Conservation (phyloP, 805 yeast genomes). For the Schwanniomyces pseudopolymorphus region DNA sequence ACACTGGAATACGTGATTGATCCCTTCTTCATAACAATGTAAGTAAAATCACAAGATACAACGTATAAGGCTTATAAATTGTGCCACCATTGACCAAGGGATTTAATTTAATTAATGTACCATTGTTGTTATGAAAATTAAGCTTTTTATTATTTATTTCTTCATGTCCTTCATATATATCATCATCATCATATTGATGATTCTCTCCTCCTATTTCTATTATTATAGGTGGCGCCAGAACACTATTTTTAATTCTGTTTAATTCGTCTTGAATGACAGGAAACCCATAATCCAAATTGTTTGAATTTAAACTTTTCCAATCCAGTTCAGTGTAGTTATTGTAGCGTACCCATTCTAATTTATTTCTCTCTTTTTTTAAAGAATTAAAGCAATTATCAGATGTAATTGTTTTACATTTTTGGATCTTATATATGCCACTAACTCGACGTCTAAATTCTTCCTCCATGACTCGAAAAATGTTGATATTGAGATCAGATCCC, state of each 20-base stretch:
- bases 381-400: background rate
- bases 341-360: background rate
- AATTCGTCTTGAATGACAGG: slow-evolving; percentile 39
- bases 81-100: background rate
- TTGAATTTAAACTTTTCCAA: slow-evolving; percentile 24
- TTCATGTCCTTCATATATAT: background rate
- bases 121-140: background rate
- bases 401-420: background rate
- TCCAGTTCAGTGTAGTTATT: slow-evolving; percentile 28
- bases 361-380: background rate
- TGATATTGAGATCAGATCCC: background rate
- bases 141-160: background rate
- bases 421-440: background rate
- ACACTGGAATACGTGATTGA: slow-evolving; percentile 7
- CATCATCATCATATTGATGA: background rate
- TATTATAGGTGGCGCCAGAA: slow-evolving; percentile 7
- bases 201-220: slow-evolving; percentile 34
- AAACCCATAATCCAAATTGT: slow-evolving; percentile 35
- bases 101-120: background rate
- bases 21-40: background rate
- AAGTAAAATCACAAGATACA: background rate
- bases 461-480: background rate
- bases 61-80: background rate
- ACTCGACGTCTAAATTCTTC: background rate
- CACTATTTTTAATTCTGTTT: slow-evolving; percentile 23